Evolutionary conservation across 2,329 filamentous ascomycete species (phyloP), one percentile per base, ranked within the genome.

Genomic region (Tolypocladium paradoxum): DNA sequence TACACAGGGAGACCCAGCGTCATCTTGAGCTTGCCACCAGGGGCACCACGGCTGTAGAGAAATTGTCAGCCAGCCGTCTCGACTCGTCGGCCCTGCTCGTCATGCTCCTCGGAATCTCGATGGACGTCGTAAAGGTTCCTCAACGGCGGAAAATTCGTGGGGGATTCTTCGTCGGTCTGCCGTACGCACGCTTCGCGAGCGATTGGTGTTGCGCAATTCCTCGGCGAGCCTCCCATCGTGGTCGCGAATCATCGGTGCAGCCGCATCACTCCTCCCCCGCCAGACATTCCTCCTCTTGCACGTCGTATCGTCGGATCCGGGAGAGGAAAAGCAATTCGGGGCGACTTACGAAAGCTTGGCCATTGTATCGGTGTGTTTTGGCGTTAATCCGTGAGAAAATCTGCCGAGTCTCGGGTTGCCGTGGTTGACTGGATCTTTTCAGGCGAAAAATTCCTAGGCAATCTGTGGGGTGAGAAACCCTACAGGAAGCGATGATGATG

Each of bases 1-100:
- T 95, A 96, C 91, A 96, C 90, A 79, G 93, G 93, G 71, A 99
- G 90, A 96, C 90, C 93, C 78, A 99, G 90, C 76, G 93, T 96
- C 93, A 99, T 99, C 88, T 96, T 97, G 72, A 97, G 88, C 88
- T 99, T 99, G 88, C 95, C 95, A 85, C 93, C 93, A 72, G 91
- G 88, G 83, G 90, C 87, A 88, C 87, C 88, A 84, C 90, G 82
- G 63, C 82, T 85, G 66, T 49, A 47, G 29, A 33, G 14, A 49
- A 40, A 38, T 43, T 12, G 22, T 52, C 38, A 52, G 54, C 54
- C 47, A 51, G 52, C 33, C 37, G 24, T 16, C 33, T n/a, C n/a
- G n/a, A n/a, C 2, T 54, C 22, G 29, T 20, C 9, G 20, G 40
- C 7, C 31, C 11, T 34, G 33, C 22, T 50, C 24, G 7, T 50